Evolutionary conservation across 2,329 filamentous ascomycete species (phyloP).

Genomic region (Colletotrichum endophyticum): DNA sequence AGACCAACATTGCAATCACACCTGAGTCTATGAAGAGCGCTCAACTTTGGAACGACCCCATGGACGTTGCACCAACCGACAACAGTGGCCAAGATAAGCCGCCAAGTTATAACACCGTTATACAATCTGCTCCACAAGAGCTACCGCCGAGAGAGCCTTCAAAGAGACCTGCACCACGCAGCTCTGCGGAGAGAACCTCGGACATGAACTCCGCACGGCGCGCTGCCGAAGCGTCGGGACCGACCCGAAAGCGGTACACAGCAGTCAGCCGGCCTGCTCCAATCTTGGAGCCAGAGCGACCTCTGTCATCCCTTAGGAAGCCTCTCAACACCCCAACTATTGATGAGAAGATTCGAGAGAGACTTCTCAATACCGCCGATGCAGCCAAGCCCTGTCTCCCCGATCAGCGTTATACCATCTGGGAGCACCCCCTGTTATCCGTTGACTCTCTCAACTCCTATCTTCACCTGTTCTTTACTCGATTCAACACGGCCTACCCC

Average conservation of each 20-base stretch:
- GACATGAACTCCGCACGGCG: not conserved
- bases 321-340: slow-evolving; percentile 32
- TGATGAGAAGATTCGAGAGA: slow-evolving; percentile 43
- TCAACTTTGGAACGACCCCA: slow-evolving; percentile 24
- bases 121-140: not conserved
- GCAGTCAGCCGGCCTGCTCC: not conserved
- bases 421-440: slow-evolving; percentile 56
- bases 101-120: slow-evolving; percentile 18
- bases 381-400: slow-evolving; percentile 51
- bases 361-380: slow-evolving; percentile 56
- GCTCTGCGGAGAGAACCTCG: not conserved
- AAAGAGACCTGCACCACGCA: not conserved
- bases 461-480: slow-evolving; percentile 63
- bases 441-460: slow-evolving; percentile 58
- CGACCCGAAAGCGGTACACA: not conserved
- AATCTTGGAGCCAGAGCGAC: slow-evolving; percentile 13
- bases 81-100: not conserved
- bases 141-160: not conserved
- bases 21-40: slow-evolving; percentile 25
- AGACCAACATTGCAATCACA: slow-evolving; percentile 15
- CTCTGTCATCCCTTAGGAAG: slow-evolving; percentile 27
- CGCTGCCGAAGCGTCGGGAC: not conserved
- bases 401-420: slow-evolving; percentile 49
- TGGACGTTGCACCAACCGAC: not conserved
- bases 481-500: slow-evolving; percentile 66